Evolutionary conservation across 495 filamentous ascomycete genomes (phyloP).

Genomic region (Neurospora sp.): DNA sequence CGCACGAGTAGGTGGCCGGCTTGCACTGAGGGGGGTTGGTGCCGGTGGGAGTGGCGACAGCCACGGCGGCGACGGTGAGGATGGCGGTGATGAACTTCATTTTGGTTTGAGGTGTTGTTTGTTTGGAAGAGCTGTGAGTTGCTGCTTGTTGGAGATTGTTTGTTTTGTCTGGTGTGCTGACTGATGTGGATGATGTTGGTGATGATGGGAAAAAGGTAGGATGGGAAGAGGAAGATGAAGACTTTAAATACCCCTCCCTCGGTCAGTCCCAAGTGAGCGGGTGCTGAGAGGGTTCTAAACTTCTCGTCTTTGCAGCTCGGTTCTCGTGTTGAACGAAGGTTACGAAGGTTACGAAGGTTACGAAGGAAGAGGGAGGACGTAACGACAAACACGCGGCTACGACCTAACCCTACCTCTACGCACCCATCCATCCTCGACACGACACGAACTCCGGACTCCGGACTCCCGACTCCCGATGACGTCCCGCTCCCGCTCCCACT

Average conservation of each 20-base stretch:
- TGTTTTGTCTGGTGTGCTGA: background rate
- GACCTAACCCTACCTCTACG: background rate
- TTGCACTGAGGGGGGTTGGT: constrained; percentile 6
- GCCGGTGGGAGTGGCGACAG: constrained; percentile 7
- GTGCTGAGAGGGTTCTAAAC: background rate
- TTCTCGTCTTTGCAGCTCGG: background rate
- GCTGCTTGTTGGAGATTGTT: background rate
- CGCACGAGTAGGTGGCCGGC: constrained; percentile 16
- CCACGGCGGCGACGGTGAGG: constrained; percentile 12
- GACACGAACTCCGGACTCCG: background rate
- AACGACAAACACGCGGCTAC: background rate
- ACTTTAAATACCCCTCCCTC: background rate
- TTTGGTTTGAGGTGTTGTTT: constrained; percentile 1
- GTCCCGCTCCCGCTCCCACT: background rate
- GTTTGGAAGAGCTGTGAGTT: background rate
- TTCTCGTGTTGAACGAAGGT: background rate
- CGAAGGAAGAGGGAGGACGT: background rate
- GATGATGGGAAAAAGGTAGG: background rate
- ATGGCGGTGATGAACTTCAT: constrained; percentile 16
- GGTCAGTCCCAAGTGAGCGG: background rate
- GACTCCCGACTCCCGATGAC: background rate
- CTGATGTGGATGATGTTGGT: background rate
- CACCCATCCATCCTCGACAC: background rate
- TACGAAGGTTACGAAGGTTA: background rate
- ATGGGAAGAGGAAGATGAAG: background rate